Evolutionary conservation across 208 protist species (phyloP).

Genomic region (Polymyxa betae): DNA sequence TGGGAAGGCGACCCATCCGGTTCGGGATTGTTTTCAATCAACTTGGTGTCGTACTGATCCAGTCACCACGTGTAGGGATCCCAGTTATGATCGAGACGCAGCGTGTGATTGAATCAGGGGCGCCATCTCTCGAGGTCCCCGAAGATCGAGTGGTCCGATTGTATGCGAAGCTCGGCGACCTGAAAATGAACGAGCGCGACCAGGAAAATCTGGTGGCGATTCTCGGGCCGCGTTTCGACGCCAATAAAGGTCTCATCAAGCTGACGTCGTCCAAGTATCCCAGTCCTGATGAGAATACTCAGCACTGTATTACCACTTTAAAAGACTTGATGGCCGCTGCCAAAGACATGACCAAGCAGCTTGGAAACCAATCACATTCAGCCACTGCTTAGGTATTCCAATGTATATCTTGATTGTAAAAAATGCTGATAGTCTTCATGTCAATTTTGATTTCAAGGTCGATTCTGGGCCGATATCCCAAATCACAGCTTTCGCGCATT

Average conservation of each 20-base stretch:
- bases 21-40: no score
- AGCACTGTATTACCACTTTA: neutral
- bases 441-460: no score
- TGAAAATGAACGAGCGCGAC: neutral
- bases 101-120: neutral
- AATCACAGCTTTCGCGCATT: no score
- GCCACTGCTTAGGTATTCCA: no score
- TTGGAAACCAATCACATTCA: no score
- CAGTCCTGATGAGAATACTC: neutral
- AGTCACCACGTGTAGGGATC: constrained; percentile 12
- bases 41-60: no score
- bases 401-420: no score
- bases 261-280: constrained; percentile 48
- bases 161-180: neutral
- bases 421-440: no score
- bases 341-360: no score
- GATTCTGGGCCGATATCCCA: no score
- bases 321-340: constrained; percentile 26
- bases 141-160: neutral
- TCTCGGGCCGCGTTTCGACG: constrained; percentile 33
- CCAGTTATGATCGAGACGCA: constrained; percentile 6
- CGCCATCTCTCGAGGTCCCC: neutral
- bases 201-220: constrained; percentile 27
- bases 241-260: neutral
- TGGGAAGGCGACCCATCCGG: no score